Base-by-base conservation (phyloP, 2,329 filamentous ascomycete species). In the Alternaria atra region DNA sequence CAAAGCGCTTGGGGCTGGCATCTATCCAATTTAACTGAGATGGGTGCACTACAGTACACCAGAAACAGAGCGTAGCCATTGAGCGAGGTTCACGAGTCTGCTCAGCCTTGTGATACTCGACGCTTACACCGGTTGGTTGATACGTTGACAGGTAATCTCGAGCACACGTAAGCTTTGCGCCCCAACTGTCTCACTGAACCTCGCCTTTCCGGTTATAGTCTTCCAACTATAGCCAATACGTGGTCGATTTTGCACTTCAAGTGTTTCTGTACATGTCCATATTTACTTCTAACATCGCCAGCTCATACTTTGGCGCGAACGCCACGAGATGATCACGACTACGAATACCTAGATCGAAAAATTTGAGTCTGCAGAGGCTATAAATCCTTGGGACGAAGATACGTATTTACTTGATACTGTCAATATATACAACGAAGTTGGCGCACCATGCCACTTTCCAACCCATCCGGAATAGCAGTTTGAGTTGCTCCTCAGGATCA, bases 351-450 rank as follows among this genome's bases (percentile, higher is more conserved):
- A 12, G n/a, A 25, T 7, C 20, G 25, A 1, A 40, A 1, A 8
- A 29, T 29, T 5, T 29, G 27, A 29, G 3, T 9, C 20, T 3
- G 12, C 12, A 6, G 12, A 25, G 12, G 10, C 12, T 23, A 15
- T 7, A 1, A 13, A 6, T 2, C 2, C 20, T n/a, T 0, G 10
- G 23, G 10, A 30, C n/a, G 15, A 34, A 13, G 15, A n/a, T 15
- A 27, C 12, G 2, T 50, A 37, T 44, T 12, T 42, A 55, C 29
- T 23, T 20, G 29, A 12, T 30, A 25, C 15, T 34, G 15, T 43
- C 13, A 50, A 51, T 58, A 61, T 53, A n/a, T 53, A 51, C 55
- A 48, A 50, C 27, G 30, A 50, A 35, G 46, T 50, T 20, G 20
- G 20, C 20, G 20, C 20, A 12, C 5, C 15, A 50, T 15, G 23